These are phyloP conservation scores for Venturia pyrina DNA, from an alignment of 2,329 filamentous ascomycete species.

Conservation along the genomic window DNA sequence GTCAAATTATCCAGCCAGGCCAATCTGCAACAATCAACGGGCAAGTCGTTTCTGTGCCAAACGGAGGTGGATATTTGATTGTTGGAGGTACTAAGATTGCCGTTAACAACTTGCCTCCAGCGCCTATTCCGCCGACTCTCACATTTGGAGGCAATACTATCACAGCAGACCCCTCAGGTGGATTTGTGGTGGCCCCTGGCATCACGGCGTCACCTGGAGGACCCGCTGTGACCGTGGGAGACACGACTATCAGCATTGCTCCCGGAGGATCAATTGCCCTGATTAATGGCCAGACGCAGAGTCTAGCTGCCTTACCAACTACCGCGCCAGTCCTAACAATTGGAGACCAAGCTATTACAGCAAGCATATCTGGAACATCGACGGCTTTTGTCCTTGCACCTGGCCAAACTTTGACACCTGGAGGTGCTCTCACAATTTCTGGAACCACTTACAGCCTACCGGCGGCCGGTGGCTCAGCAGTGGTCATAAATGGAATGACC, in stretches of 20 bases:
- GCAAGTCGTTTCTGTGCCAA: not conserved
- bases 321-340: not conserved
- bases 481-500: not conserved
- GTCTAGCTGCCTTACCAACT: not conserved
- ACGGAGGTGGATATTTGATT: not conserved
- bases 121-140: constrained; percentile 13
- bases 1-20: not conserved
- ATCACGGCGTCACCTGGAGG: constrained; percentile 10
- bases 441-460: constrained; percentile 20
- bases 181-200: constrained; percentile 9
- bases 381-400: constrained; percentile 26
- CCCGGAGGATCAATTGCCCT: not conserved
- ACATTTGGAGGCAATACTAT: constrained; percentile 20
- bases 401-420: constrained; percentile 27
- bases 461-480: constrained; percentile 14
- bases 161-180: not conserved
- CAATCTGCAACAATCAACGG: constrained; percentile 8
- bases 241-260: constrained; percentile 10
- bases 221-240: constrained; percentile 5
- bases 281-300: constrained; percentile 4
- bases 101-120: constrained; percentile 8
- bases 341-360: not conserved
- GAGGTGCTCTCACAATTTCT: constrained; percentile 16
- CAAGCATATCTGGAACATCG: constrained; percentile 10
- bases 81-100: not conserved